phyloP scores from a whole-genome alignment of 2,329 filamentous ascomycete species.

The Xylaria sp. region DNA sequence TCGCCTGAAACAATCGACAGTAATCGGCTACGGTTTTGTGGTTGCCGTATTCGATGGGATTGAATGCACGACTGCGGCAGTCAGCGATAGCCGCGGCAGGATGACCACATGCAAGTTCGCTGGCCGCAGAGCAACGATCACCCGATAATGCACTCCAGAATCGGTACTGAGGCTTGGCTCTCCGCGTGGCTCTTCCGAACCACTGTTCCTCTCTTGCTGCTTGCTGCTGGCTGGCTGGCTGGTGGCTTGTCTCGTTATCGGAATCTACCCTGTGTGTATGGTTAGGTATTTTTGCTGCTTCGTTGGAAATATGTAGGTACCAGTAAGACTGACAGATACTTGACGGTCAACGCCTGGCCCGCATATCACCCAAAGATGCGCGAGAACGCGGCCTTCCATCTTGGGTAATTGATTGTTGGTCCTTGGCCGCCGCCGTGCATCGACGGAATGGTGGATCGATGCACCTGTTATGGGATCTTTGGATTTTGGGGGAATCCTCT shows the following conservation, averaged over 20 bases:
- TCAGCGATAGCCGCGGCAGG: constrained; percentile 15
- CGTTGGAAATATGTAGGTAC: background rate
- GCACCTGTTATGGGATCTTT: background rate
- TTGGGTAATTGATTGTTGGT: constrained; percentile 12
- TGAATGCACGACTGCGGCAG: constrained; percentile 23
- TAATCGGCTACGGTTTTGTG: constrained; percentile 10
- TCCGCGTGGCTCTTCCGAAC: constrained; percentile 31
- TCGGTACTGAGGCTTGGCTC: constrained; percentile 30
- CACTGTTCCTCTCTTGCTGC: background rate
- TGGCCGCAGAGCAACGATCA: constrained; percentile 32
- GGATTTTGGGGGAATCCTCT: constrained; percentile 31
- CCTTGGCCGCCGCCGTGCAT: constrained; percentile 14
- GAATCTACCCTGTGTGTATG: constrained; percentile 5
- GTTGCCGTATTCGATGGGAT: constrained; percentile 17
- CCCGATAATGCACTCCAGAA: constrained; percentile 36
- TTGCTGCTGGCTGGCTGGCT: too few species aligned
- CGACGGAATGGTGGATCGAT: constrained; percentile 22
- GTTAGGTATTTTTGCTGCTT: background rate
- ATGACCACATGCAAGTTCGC: constrained; percentile 33
- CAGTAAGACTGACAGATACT: background rate
- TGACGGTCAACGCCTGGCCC: background rate
- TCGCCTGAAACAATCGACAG: constrained; percentile 31
- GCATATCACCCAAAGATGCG: constrained; percentile 2
- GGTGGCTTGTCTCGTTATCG: background rate
- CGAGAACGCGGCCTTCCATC: constrained; percentile 16